A percentile compares a stretch with the other conserved stretches of the same genome.
These are phyloP conservation scores for Picochlorum costavermella DNA, from an alignment of 139 green algal genomes.

Conservation along the genomic window DNA sequence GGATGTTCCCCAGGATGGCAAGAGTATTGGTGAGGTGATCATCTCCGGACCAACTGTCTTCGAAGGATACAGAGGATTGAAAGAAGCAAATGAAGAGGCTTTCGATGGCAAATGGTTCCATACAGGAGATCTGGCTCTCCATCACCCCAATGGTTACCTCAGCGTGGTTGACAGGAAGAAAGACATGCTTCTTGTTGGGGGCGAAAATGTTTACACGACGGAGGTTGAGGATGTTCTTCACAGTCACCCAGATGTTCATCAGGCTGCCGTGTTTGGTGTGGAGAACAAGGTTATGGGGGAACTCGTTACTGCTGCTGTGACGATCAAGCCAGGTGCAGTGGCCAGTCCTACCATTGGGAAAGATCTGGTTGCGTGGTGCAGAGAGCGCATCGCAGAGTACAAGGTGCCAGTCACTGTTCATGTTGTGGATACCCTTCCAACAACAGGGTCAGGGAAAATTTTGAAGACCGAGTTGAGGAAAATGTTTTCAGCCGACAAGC, in stretches of 20 bases:
- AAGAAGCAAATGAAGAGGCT: conserved; percentile 33
- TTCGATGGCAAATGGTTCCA: conserved; percentile 62
- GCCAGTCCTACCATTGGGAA: neutral
- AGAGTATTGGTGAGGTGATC: conserved; percentile 58
- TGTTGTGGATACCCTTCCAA: conserved; percentile 58
- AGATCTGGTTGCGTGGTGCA: conserved; percentile 64
- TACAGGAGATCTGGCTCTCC: conserved; percentile 63
- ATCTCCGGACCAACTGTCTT: conserved; percentile 69
- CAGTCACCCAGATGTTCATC: conserved; percentile 48
- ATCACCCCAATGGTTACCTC: conserved; percentile 49
- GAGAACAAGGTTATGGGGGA: conserved; percentile 67
- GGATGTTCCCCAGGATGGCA: conserved; percentile 36
- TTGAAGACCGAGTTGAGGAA: conserved; percentile 61
- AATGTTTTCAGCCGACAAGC: conserved; percentile 18
- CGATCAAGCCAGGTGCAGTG: conserved; percentile 11
- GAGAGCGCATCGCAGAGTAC: conserved; percentile 56
- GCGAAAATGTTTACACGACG: conserved; percentile 83
- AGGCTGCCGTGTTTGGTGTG: conserved; percentile 71
- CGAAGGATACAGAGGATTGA: conserved; percentile 43
- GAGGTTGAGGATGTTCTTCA: conserved; percentile 80
- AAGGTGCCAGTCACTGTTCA: conserved; percentile 66
- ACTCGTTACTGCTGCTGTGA: conserved; percentile 33
- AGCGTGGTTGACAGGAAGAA: conserved; percentile 78
- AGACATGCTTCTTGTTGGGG: conserved; percentile 77
- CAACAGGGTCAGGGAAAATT: conserved; percentile 74